A percentile compares a stretch with the other conserved stretches of the same genome.
These are phyloP conservation scores for Trametes cingulata DNA, from an alignment of 768 basidiomycete species.

Conservation along the genomic window DNA sequence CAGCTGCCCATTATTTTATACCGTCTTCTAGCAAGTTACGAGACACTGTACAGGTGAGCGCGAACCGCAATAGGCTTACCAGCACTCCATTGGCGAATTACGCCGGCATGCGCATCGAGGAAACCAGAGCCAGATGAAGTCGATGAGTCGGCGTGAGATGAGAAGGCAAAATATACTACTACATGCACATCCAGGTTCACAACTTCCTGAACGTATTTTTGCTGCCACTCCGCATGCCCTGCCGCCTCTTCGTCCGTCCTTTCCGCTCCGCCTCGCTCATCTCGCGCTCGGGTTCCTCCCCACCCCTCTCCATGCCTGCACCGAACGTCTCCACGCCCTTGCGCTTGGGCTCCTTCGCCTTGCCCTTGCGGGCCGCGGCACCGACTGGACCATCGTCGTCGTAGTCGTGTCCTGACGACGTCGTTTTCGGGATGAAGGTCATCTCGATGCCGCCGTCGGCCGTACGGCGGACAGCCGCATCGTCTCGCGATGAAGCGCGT, in stretches of 20 bases:
- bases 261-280: slow-evolving; percentile 66
- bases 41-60: too few relatives aligned
- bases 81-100: too few relatives aligned
- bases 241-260: slow-evolving; percentile 79
- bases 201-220: slow-evolving; percentile 69
- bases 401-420: slow-evolving; percentile 23
- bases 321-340: slow-evolving; percentile 82
- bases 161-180: too few relatives aligned
- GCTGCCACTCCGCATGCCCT: slow-evolving; percentile 84
- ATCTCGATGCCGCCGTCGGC: slow-evolving; percentile 78
- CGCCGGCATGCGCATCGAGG: too few relatives aligned
- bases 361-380: slow-evolving; percentile 26
- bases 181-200: slow-evolving; percentile 14
- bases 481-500: slow-evolving; percentile 13
- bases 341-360: slow-evolving; percentile 39
- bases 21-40: too few relatives aligned
- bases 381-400: slow-evolving; percentile 31
- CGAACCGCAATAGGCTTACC: too few relatives aligned
- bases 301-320: slow-evolving; percentile 85
- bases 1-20: too few relatives aligned
- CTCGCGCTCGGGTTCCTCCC: slow-evolving; percentile 45
- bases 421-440: slow-evolving; percentile 70
- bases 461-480: slow-evolving; percentile 20
- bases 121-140: too few relatives aligned
- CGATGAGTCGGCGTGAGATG: too few relatives aligned